Base-by-base conservation (phyloP, 768 basidiomycete species). In the Lentinus tigrinus region DNA sequence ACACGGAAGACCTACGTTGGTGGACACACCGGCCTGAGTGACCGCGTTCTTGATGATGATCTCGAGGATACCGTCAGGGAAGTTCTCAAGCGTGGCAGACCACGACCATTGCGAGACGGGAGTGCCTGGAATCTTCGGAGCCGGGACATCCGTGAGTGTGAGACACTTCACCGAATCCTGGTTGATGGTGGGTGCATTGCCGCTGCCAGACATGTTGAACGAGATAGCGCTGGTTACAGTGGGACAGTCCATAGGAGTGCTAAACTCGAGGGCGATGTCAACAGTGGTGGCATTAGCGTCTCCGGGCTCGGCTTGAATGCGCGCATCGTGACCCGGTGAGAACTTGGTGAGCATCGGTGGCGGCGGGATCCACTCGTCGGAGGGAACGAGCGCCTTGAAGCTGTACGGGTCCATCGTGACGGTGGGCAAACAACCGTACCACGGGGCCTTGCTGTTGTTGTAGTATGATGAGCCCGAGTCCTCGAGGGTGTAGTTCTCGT, bases 261-360 rank as follows among this genome's bases (percentile, higher is more conserved):
- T 94, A 74, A 92, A 97, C 74, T 96, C 89, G 60, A 97, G 78
- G 0, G 78, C 68, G 54, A 97, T 83, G 60, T 87, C 74, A 52
- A 92, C 70, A 2, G 72, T 74, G 8, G 82, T 84, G 1, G 81
- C 82, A 26, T 83, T 84, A 54, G 82, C 74, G 24, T 79, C 69
- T 19, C 78, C 80, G 17, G 72, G 70, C 23, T 77, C 69, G 23
- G 78, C 76, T 31, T 75, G 65, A 38, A 93, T 74, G 42, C 95
- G 88, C 42, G 85, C 79, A 65, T 97, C 95, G 70, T 97, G 95
- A 1, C 95, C 94, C 0, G 95, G 95, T 2, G 72, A 69, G 72
- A 96, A 96, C 53, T 82, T 83, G 17, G 91, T 92, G 56, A 97
- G 70, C 54, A 84, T 81, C 16, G 94, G 91, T 5, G 77, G 81